Evolutionary conservation across 148 eudicot genomes (phyloP), one percentile per base, ranked within the genome.

Genomic region (Dysphania ambrosioides): DNA sequence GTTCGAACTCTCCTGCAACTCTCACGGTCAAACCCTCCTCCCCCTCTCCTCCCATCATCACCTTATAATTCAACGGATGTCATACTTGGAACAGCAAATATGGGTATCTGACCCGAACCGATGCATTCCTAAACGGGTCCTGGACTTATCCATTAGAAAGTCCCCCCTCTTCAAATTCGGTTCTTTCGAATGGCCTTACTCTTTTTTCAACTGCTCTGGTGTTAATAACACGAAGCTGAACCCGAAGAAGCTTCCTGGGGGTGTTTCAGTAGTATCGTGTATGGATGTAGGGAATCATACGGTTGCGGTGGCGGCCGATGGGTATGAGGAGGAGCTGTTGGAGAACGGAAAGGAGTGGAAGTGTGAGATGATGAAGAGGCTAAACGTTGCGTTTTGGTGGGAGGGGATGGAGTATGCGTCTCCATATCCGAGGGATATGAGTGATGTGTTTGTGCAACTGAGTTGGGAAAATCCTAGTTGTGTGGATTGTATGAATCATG

Each of bases 1-100:
- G 0, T 93, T 91, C 77, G 80, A 77, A 29, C 87, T 93, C 53
- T 68, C 80, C 21, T 91, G 98, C 85, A 79, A 85, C 70, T 57
- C 75, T 57, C 58, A 26, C 2, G 83, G 41, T 60, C 77, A 73
- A 49, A 83, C 92, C 1, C 71, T 84, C 9, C 47, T 93, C 2
- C 79, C 40, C 15, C 85, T 93, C 9, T 83, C 88, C 0, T 34
- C 90, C n/a, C 79, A 79, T 5, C 79, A 79, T 5, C 79, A 83
- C 0, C 83, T 82, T 34, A 18, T 71, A 0, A 88, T 93, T 0
- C 65, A 35, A 12, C 47, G 51, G 6, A 89, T 93, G 1, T 79
- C 81, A 40, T 93, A 91, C 79, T 0, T 19, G 0, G 13, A 65
- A 1, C 94, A 88, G n/a, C 7, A 29, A 0, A 0, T 93, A 0